Evolutionary conservation across 2,329 filamentous ascomycete genomes (phyloP).

Genomic region (Claviceps sp.): DNA sequence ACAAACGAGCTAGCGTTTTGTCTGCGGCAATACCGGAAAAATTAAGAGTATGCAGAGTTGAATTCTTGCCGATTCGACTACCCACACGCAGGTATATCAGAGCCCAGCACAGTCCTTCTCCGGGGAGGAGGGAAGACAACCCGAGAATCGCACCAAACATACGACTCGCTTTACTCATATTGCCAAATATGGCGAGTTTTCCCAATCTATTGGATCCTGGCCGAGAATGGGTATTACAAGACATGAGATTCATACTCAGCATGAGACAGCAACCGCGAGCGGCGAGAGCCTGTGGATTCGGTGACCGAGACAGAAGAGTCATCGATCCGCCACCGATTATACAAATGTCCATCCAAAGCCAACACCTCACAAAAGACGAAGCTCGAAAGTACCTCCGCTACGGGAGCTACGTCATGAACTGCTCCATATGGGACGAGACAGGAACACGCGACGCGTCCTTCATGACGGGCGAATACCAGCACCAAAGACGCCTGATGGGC

Average conservation of each 20-base stretch:
- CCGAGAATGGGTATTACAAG: conserved; percentile 9
- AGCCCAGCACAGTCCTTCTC: background rate
- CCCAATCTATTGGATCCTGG: conserved; percentile 15
- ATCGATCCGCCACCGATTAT: conserved; percentile 78
- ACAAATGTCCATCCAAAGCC: conserved; percentile 53
- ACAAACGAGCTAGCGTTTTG: background rate
- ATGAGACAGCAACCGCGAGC: conserved; percentile 69
- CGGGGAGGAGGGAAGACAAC: no score
- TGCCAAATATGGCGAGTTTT: conserved; percentile 4
- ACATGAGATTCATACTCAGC: conserved; percentile 17
- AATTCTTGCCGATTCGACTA: background rate
- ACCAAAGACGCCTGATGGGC: conserved; percentile 67
- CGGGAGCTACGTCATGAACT: conserved; percentile 60
- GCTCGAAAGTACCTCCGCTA: conserved; percentile 37
- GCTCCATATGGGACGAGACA: conserved; percentile 59
- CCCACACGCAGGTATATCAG: background rate
- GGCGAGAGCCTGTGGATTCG: conserved; percentile 70
- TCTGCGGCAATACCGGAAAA: background rate
- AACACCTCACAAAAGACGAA: conserved; percentile 40
- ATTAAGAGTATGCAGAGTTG: background rate
- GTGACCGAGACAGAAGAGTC: conserved; percentile 66
- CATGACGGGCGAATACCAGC: conserved; percentile 58
- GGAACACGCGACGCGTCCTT: conserved; percentile 55
- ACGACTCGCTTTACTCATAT: background rate
- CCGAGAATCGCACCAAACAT: background rate